Conservation (phyloP, 1,284 basidiomycete species). For the Filobasidium uniguttulatum region DNA sequence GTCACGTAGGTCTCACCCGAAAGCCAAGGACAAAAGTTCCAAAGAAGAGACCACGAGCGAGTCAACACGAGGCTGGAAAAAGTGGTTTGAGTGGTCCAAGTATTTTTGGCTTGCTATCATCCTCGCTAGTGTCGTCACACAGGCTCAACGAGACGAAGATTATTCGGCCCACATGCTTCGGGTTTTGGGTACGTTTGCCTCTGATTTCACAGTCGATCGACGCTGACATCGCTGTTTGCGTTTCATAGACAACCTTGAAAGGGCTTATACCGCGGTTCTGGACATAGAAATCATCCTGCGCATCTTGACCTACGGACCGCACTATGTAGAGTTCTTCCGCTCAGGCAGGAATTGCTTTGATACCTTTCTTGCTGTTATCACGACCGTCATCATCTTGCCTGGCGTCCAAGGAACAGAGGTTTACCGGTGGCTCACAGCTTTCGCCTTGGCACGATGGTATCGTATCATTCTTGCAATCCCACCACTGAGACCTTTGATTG, state of each 20-base stretch:
- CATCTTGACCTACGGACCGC: slow-evolving; percentile 57
- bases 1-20: not conserved
- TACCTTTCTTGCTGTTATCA: slow-evolving; percentile 61
- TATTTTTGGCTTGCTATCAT: slow-evolving; percentile 6
- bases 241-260: slow-evolving; percentile 16
- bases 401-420: slow-evolving; percentile 49
- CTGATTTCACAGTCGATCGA: too few species aligned
- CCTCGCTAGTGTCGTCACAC: slow-evolving; percentile 2
- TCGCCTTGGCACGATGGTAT: slow-evolving; percentile 83
- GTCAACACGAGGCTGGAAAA: not conserved
- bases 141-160: slow-evolving; percentile 2
- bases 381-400: slow-evolving; percentile 76
- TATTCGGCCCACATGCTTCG: too few species aligned
- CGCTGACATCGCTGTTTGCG: too few species aligned
- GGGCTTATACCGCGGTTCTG: slow-evolving; percentile 70
- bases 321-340: slow-evolving; percentile 65
- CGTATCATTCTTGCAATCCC: slow-evolving; percentile 58
- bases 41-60: not conserved
- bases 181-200: too few species aligned
- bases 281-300: slow-evolving; percentile 77
- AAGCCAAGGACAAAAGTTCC: not conserved
- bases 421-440: slow-evolving; percentile 84
- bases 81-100: not conserved
- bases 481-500: slow-evolving; percentile 28
- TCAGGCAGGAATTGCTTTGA: slow-evolving; percentile 63